Evolutionary conservation across 208 protist genomes (phyloP).

Genomic region (Willaertia magna): DNA sequence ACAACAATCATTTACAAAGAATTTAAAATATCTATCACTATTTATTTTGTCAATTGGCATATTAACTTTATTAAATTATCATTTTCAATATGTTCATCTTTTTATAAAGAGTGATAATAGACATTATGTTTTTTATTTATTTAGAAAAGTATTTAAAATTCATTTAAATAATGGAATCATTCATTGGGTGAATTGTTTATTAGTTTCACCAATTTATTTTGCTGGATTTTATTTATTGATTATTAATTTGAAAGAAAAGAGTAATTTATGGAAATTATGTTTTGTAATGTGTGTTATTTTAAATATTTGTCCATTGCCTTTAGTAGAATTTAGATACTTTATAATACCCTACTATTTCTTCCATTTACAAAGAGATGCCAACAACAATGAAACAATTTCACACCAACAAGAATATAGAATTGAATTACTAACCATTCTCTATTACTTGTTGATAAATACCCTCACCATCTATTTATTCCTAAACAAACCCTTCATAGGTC

Average conservation of each 20-base stretch:
- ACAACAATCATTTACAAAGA: no score
- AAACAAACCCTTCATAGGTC: no score
- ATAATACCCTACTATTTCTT: no score
- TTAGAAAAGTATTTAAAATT: conserved; percentile 16
- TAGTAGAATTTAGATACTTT: conserved; percentile 28
- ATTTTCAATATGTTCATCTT: conserved; percentile 15
- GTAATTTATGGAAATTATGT: not conserved
- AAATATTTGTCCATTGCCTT: conserved; percentile 9
- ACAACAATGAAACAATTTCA: no score
- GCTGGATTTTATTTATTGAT: not conserved
- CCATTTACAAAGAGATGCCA: no score
- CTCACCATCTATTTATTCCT: no score
- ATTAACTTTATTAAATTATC: not conserved
- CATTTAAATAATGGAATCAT: not conserved
- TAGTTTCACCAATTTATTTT: conserved; percentile 11
- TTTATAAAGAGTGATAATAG: conserved; percentile 33
- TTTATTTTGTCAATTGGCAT: not conserved
- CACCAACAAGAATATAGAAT: no score
- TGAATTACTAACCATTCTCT: no score
- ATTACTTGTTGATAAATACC: no score
- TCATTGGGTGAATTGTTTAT: not conserved
- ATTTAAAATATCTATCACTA: not conserved
- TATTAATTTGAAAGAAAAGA: not conserved
- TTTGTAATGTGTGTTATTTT: not conserved
- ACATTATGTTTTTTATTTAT: conserved; percentile 35